Percentiles rank a stretch among this genome's conserved stretches.
Conservation (phyloP, 192 early-diverging fungal species). For the Mortierella alpina region DNA sequence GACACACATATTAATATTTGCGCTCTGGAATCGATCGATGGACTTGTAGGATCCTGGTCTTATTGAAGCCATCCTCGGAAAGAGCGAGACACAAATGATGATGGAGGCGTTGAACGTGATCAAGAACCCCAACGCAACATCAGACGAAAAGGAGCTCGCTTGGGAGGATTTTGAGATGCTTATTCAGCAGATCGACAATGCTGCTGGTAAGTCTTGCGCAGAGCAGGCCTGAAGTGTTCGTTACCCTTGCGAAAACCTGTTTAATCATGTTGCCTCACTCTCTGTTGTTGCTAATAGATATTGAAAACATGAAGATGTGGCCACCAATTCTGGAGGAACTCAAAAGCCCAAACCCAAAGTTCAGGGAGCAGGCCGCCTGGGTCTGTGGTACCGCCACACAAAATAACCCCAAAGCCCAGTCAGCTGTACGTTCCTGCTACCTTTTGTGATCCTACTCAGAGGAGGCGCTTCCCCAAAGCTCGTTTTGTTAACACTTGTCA, state of each 20-base stretch:
- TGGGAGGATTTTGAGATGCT: slow-evolving; percentile 94
- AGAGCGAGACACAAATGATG: slow-evolving; percentile 89
- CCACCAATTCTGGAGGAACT: slow-evolving; percentile 73
- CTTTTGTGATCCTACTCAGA: not conserved
- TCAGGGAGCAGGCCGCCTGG: slow-evolving; percentile 86
- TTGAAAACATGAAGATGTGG: slow-evolving; percentile 93
- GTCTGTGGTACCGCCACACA: slow-evolving; percentile 93
- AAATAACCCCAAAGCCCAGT: slow-evolving; percentile 90
- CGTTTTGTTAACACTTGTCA: not conserved
- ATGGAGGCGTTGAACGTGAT: slow-evolving; percentile 83
- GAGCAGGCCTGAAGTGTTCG: not conserved
- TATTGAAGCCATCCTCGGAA: slow-evolving; percentile 94
- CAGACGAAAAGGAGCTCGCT: slow-evolving; percentile 80
- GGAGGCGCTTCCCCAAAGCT: not conserved
- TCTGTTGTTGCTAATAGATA: slow-evolving; percentile 59
- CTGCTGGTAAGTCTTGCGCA: slow-evolving; percentile 62
- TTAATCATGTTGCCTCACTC: not conserved
- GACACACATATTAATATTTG: not conserved
- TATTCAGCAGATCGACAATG: slow-evolving; percentile 41
- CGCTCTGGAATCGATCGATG: slow-evolving; percentile 11
- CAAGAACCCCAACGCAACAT: slow-evolving; percentile 63
- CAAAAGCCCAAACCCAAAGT: slow-evolving; percentile 58
- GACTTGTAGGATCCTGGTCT: slow-evolving; percentile 77
- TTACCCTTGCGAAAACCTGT: not conserved
- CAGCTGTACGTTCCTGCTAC: slow-evolving; percentile 59